Evolutionary conservation across 2,329 filamentous ascomycete genomes (phyloP).

Genomic region (Claviceps sp.): DNA sequence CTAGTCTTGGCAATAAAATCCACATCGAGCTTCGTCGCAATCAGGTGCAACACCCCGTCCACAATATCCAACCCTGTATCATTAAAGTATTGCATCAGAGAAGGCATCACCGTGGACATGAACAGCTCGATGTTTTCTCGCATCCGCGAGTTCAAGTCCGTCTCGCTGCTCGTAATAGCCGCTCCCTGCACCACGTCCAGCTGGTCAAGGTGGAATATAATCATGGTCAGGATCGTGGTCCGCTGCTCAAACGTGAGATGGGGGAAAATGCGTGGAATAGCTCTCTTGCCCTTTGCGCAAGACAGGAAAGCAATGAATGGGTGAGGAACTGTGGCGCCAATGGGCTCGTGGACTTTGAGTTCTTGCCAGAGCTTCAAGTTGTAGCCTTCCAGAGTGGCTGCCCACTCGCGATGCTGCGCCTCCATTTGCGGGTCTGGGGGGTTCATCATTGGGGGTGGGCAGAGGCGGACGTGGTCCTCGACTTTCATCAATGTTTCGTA

Average conservation of each 20-base stretch:
- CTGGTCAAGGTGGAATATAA: slow-evolving; percentile 83
- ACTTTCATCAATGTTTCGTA: slow-evolving; percentile 84
- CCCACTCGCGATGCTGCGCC: slow-evolving; percentile 66
- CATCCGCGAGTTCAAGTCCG: slow-evolving; percentile 56
- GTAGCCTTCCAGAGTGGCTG: slow-evolving; percentile 42
- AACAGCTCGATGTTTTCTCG: slow-evolving; percentile 92
- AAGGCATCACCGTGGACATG: slow-evolving; percentile 74
- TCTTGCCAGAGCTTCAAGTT: slow-evolving; percentile 74
- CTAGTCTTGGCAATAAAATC: slow-evolving; percentile 75
- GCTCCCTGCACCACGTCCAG: slow-evolving; percentile 80
- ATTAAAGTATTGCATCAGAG: slow-evolving; percentile 77
- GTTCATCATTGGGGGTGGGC: slow-evolving; percentile 51
- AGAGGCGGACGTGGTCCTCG: slow-evolving; percentile 78
- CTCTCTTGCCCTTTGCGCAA: slow-evolving; percentile 91
- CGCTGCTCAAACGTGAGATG: slow-evolving; percentile 87
- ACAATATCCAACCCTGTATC: slow-evolving; percentile 87
- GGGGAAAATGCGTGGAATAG: slow-evolving; percentile 85
- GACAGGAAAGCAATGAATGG: slow-evolving; percentile 95
- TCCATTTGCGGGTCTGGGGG: slow-evolving; percentile 49
- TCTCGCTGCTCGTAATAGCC: slow-evolving; percentile 59
- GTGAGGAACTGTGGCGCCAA: slow-evolving; percentile 62
- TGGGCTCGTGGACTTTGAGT: slow-evolving; percentile 86
- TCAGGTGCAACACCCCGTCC: slow-evolving; percentile 73
- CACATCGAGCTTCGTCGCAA: slow-evolving; percentile 72
- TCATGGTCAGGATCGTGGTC: slow-evolving; percentile 90